Evolutionary conservation across 306 rosid species (phyloP), one percentile per base, ranked within the genome.

Genomic region (Castanea sativa): DNA sequence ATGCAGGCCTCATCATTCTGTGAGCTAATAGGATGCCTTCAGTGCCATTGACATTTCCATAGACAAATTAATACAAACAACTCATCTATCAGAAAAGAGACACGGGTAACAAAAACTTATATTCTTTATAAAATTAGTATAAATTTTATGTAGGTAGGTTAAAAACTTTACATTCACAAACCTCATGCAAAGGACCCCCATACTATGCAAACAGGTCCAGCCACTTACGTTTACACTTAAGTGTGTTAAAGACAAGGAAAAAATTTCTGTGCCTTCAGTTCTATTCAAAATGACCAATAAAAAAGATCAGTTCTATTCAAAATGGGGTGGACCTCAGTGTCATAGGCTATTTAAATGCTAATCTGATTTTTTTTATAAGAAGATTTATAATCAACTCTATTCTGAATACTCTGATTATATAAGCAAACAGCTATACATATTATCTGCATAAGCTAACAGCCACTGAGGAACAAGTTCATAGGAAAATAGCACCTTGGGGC

Each of bases 401-500:
- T 41, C 45, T 41, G 45, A 41, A 11, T 41, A 41, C 25, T 67
- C 19, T 6, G 1, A 33, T 32, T 15, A 67, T 33, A 58, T 58
- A 58, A 8, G 12, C 23, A 25, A 58, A n/a, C 23, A 58, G 38
- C 18, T 8, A 63, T 7, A 27, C 30, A 29, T 63, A 5, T 27
- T 23, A 29, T 63, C 69, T 35, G 27, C 25, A 68, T 4, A 68
- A 23, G 27, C 5, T 33, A 68, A 68, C 57, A 55, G 58, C 70
- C 35, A 20, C 52, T 6, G 35, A 82, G 58, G 75, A 73, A 78
- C 21, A 18, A 68, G 70, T 41, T 74, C 29, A 32, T 1, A 15
- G 68, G 76, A 81, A 77, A 79, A 56, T 51, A 80, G 70, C 21
- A 93, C 99, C 98, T 95, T 95, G 14, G 99, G 99, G 82, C 98